Evolutionary conservation across 2,329 filamentous ascomycete species (phyloP).

Genomic region (Calycina herbarum): DNA sequence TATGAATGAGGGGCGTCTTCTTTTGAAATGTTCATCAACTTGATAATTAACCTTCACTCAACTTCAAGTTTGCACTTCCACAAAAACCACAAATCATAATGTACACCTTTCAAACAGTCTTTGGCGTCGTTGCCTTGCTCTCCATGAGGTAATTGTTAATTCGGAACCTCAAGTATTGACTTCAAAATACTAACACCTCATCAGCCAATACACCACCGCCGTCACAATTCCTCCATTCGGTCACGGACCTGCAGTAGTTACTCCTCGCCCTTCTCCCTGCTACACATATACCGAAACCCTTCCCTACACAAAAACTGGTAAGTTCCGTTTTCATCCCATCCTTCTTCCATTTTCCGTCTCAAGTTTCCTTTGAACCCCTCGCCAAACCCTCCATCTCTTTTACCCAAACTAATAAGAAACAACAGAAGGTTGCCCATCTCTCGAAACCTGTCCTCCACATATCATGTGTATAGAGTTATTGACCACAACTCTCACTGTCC

Average conservation of each 20-base stretch:
- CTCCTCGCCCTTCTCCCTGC: neutral
- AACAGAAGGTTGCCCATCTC: neutral
- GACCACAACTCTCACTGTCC: neutral
- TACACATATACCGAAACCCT: neutral
- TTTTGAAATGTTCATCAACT: neutral
- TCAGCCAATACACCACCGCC: neutral
- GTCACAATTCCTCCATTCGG: neutral
- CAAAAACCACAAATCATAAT: neutral
- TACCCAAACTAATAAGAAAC: neutral
- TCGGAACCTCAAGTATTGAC: neutral
- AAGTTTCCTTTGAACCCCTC: neutral
- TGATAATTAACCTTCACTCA: neutral
- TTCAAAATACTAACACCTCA: neutral
- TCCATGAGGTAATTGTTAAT: neutral
- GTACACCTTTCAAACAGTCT: neutral
- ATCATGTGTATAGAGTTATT: neutral
- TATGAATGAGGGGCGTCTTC: neutral
- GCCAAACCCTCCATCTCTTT: neutral
- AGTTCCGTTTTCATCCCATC: neutral
- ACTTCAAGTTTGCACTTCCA: neutral
- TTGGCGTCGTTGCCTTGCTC: neutral
- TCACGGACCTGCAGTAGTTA: neutral
- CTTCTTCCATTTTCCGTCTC: neutral
- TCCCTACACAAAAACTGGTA: neutral
- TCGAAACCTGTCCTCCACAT: constrained; percentile 5